Evolutionary conservation across 78 protist genomes (phyloP).

Genomic region (Dictyostelium firmibasis): DNA sequence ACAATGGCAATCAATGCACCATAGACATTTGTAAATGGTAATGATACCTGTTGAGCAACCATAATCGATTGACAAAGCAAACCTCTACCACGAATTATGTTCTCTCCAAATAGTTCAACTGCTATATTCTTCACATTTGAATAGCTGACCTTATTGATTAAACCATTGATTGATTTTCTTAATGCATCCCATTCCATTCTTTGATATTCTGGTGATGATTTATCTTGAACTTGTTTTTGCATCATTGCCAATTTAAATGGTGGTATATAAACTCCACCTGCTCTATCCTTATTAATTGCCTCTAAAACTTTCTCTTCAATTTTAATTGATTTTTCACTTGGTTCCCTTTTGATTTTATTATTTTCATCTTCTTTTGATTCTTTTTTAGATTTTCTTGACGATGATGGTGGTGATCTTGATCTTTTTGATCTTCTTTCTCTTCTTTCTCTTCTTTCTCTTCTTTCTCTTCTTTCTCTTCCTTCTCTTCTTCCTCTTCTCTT

Average conservation of each 20-base stretch:
- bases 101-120: slow-evolving; percentile 94
- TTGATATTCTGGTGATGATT: slow-evolving; percentile 90
- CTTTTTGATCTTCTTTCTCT: neutral
- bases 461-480: neutral
- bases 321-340: neutral
- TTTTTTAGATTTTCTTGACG: neutral
- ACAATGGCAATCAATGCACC: slow-evolving; percentile 96
- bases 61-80: slow-evolving; percentile 88
- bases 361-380: neutral
- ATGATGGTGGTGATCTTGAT: neutral
- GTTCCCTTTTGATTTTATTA: neutral
- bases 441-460: neutral
- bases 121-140: slow-evolving; percentile 91
- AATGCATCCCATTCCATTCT: slow-evolving; percentile 97
- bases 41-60: slow-evolving; percentile 92
- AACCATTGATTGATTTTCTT: slow-evolving; percentile 95
- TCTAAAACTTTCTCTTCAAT: slow-evolving; percentile 43
- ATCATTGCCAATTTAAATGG: slow-evolving; percentile 86
- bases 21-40: slow-evolving; percentile 95
- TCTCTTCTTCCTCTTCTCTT: neutral
- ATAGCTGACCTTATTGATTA: slow-evolving; percentile 95
- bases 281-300: slow-evolving; percentile 36
- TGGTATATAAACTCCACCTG: slow-evolving; percentile 87
- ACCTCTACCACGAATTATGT: slow-evolving; percentile 98
- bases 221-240: slow-evolving; percentile 69